These are phyloP conservation scores for Tetrahymena malaccensis DNA, from an alignment of 73 alveolate genomes.

Conservation along the genomic window DNA sequence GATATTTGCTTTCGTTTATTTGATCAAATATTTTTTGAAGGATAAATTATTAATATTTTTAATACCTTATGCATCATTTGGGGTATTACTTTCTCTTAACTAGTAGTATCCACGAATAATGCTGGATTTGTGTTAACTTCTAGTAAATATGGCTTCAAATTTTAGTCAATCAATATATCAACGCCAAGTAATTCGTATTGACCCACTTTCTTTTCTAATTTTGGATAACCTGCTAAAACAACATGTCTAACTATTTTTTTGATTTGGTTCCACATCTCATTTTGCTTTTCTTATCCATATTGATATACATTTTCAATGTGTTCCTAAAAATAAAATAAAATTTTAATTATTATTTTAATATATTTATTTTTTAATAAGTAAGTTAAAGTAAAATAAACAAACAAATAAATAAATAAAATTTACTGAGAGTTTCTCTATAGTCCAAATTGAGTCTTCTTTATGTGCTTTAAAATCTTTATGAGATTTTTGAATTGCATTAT, in stretches of 20 bases:
- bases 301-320: neutral
- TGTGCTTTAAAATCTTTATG: slow-evolving; percentile 54
- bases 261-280: neutral
- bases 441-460: slow-evolving; percentile 20
- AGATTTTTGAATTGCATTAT: slow-evolving; percentile 53
- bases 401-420: neutral
- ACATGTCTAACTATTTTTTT: neutral
- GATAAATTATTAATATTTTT: neutral
- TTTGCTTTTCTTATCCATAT: neutral
- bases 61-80: neutral
- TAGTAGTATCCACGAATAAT: slow-evolving; percentile 4
- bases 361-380: too few species aligned
- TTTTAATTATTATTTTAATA: neutral
- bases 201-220: slow-evolving; percentile 9
- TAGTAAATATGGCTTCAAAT: slow-evolving; percentile 8
- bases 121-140: slow-evolving; percentile 35
- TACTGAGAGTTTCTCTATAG: slow-evolving; percentile 6
- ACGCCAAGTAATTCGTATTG: slow-evolving; percentile 23
- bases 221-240: slow-evolving; percentile 14
- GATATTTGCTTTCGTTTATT: too few species aligned
- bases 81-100: slow-evolving; percentile 7
- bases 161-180: slow-evolving; percentile 1
- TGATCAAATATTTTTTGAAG: too few species aligned
- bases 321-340: neutral
- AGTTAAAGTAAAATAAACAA: neutral